Percentiles rank a stretch among this genome's conserved stretches.
phyloP scores from a whole-genome alignment of 2,329 filamentous ascomycete species.

The Alternaria brassicae region DNA sequence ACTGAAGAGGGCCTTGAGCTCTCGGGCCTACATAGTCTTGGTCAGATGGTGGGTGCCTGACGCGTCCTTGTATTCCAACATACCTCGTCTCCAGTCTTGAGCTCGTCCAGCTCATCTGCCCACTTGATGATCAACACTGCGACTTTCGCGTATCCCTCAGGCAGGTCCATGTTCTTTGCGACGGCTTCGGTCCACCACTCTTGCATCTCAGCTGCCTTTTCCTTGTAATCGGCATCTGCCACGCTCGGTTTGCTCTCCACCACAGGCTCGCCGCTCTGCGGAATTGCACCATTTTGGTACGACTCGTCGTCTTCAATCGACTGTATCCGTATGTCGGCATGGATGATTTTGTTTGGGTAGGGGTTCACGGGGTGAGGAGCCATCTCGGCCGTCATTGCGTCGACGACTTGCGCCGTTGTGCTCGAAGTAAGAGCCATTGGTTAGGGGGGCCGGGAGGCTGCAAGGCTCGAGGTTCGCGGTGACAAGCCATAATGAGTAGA shows the following conservation, averaged over 20 bases:
- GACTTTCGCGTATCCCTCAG: slow-evolving; percentile 45
- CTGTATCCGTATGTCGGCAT: slow-evolving; percentile 35
- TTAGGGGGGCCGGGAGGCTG: not conserved
- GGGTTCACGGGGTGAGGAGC: slow-evolving; percentile 24
- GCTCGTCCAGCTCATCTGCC: slow-evolving; percentile 45
- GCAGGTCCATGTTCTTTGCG: slow-evolving; percentile 36
- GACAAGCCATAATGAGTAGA: slow-evolving; percentile 20
- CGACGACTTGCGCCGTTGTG: slow-evolving; percentile 11
- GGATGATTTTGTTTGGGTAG: slow-evolving; percentile 30
- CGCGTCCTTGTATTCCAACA: not conserved
- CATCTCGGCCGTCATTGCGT: slow-evolving; percentile 26
- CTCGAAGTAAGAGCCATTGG: slow-evolving; percentile 21
- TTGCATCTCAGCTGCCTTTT: too few species aligned
- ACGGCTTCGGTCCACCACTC: slow-evolving; percentile 43
- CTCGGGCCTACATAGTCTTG: too few species aligned
- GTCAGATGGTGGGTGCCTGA: too few species aligned
- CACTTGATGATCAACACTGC: slow-evolving; percentile 49
- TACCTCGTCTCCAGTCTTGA: slow-evolving; percentile 43
- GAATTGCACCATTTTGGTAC: not conserved
- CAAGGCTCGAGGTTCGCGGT: slow-evolving; percentile 28
- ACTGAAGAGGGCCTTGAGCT: slow-evolving; percentile 39
- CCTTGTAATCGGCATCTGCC: not conserved
- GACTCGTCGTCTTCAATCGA: slow-evolving; percentile 27
- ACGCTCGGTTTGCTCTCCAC: not conserved
- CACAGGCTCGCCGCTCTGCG: slow-evolving; percentile 2